Evolutionary conservation across 2,329 filamentous ascomycete genomes (phyloP).

Genomic region (Elsinoe perseae): DNA sequence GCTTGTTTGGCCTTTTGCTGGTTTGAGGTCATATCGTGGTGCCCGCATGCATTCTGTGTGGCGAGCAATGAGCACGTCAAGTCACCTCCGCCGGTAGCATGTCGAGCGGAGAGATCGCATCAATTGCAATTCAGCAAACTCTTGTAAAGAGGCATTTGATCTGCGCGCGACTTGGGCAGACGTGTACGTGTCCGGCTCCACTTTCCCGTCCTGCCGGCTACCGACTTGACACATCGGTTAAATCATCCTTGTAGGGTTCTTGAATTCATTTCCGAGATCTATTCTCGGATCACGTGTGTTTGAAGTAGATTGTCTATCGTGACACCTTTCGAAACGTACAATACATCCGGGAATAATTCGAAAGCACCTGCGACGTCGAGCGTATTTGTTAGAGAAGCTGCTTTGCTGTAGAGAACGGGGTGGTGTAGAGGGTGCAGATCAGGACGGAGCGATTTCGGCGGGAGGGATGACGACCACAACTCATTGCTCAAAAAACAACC

Average conservation of each 20-base stretch:
- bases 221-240: constrained; percentile 6
- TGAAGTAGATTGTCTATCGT: background rate
- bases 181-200: constrained; percentile 10
- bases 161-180: background rate
- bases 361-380: no score
- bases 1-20: constrained; percentile 18
- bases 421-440: no score
- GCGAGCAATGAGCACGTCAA: background rate
- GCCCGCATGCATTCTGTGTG: background rate
- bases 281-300: background rate
- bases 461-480: background rate
- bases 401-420: no score
- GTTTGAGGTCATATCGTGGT: constrained; percentile 15
- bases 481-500: background rate
- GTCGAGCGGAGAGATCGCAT: background rate
- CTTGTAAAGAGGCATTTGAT: background rate
- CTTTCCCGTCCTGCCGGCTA: constrained; percentile 1
- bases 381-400: no score
- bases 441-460: background rate
- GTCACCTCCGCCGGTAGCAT: background rate
- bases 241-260: background rate
- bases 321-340: background rate
- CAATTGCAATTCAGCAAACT: background rate
- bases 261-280: background rate
- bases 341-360: no score